Evolutionary conservation across 1,284 basidiomycete genomes (phyloP), one percentile per base, ranked within the genome.

Genomic region (Golubevia sp.): DNA sequence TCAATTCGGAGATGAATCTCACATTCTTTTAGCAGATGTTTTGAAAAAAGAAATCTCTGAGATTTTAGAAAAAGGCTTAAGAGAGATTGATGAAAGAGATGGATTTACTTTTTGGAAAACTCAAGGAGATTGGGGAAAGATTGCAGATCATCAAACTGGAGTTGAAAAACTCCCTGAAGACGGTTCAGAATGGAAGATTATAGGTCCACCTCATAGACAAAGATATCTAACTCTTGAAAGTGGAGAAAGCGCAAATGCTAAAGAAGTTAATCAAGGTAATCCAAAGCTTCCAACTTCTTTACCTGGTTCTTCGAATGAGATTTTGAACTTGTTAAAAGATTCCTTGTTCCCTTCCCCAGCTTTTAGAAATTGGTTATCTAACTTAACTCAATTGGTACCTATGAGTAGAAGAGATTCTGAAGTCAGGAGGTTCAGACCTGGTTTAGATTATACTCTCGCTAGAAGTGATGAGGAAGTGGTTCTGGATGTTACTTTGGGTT

Each of bases 391-490:
- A 49, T 84, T 97, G 68, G 86, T 95, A 57, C 92, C 93, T 15
- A 85, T 92, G 70, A 88, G 89, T 13, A 89, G 91, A 82, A 86
- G 89, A 6, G 88, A 89, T 13, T 74, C 77, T 2, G 90, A 94
- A 84, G 92, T 92, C 58, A 87, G 96, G 68, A 86, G 96, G 53
- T 97, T 98, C 85, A 86, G 95, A 62, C 93, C 93, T 0, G 96
- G 94, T 0, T 86, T 98, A 71, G 95, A 98, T 85, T 98, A 98
- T 84, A 97, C 95, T 20, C 88, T 99, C 0, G 96, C 96, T 30
- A 91, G 91, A 68, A 92, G 92, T 64, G 92, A 96, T 75, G 91
- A 92, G 67, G 88, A 86, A 64, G 70, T 76, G 0, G 86, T 93
- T 67, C 85, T 98, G 70, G 96, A 99, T 79, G 89, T 94, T 11